These are phyloP conservation scores for Citrus glauca DNA, from an alignment of 345 rosid species.

Conservation along the genomic window DNA sequence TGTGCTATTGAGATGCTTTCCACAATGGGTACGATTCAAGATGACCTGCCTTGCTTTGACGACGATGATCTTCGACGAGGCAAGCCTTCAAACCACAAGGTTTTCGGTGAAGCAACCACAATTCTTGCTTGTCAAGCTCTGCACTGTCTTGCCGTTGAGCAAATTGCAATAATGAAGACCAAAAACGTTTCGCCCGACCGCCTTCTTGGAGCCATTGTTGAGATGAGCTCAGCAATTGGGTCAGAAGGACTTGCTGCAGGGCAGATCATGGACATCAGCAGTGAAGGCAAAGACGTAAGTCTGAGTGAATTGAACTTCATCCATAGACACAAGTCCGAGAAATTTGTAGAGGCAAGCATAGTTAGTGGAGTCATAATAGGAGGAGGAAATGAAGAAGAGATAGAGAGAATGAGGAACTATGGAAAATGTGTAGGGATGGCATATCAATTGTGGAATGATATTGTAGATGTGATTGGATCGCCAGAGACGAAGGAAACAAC, in stretches of 20 bases:
- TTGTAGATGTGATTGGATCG: conserved; percentile 27
- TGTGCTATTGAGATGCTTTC: conserved; percentile 72
- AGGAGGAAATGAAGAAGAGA: conserved; percentile 14
- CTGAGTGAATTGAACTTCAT: conserved; percentile 28
- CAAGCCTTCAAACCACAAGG: conserved; percentile 51
- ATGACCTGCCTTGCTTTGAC: conserved; percentile 72
- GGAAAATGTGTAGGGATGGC: conserved; percentile 5
- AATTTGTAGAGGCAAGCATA: conserved; percentile 31
- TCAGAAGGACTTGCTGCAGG: conserved; percentile 51
- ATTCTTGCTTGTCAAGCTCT: conserved; percentile 58
- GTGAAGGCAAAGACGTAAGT: conserved; percentile 35
- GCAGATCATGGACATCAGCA: conserved; percentile 41
- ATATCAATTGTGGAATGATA: conserved; percentile 34
- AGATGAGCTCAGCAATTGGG: conserved; percentile 43
- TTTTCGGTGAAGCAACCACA: conserved; percentile 14
- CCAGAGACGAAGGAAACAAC: conserved; percentile 30
- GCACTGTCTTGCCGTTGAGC: conserved; percentile 48
- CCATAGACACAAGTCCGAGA: conserved; percentile 32
- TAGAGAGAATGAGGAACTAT: conserved; percentile 29
- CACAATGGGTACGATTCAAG: conserved; percentile 56
- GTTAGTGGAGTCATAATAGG: conserved; percentile 35
- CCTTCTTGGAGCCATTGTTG: conserved; percentile 10
- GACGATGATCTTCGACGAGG: conserved; percentile 61
- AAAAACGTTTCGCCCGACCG: not conserved
- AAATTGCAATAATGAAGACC: conserved; percentile 25